Base-by-base conservation (phyloP, 1,284 basidiomycete species). In the Cryptococcus deneoformans region DNA sequence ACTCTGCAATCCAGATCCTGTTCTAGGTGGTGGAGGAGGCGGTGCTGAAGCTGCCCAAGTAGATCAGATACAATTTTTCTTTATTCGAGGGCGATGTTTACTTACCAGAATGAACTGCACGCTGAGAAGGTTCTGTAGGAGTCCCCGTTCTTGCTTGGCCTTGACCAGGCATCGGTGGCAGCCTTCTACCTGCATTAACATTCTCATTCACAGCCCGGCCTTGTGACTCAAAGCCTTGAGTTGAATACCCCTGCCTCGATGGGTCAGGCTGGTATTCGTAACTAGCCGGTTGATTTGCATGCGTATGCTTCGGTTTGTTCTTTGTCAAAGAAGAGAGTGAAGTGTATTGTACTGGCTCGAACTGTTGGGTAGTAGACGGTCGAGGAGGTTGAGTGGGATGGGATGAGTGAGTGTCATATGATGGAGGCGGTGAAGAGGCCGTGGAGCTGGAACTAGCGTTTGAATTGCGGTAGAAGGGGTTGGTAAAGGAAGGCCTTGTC, bases 251-350 rank as follows among this genome's bases (percentile, higher is more conserved):
- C 46, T 63, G 62, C 39, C 62, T 50, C 24, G 54, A 37, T 6
- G 65, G 55, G n/a, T 62, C 52, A 34, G 62, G 58, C 9, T 47
- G 49, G 47, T 62, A 64, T 6, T 46, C 38, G 50, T 51, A 58
- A 20, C 20, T 20, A 14, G 43, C 38, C 20, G 50, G 46, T 6
- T 49, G 29, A 16, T 60, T 20, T 20, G 20, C 20, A 20, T 20
- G 46, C 6, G 46, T 56, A 36, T 52, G 44, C 6, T 54, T 43
- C 16, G 50, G 37, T n/a, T 44, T 12, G 47, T 48, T 37, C 50
- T 56, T 61, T 6, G 52, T 56, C 40, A 67, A 43, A 20, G 61
- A 54, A 3, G 65, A 57, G 12, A 67, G 50, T 2, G 65, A 67
- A 5, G 53, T 50, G 44, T 67, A 67, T 40, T 58, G 57, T 6